Evolutionary conservation across 73 alveolate species (phyloP), one percentile per base, ranked within the genome.

Genomic region (Paraurostyla sp.): DNA sequence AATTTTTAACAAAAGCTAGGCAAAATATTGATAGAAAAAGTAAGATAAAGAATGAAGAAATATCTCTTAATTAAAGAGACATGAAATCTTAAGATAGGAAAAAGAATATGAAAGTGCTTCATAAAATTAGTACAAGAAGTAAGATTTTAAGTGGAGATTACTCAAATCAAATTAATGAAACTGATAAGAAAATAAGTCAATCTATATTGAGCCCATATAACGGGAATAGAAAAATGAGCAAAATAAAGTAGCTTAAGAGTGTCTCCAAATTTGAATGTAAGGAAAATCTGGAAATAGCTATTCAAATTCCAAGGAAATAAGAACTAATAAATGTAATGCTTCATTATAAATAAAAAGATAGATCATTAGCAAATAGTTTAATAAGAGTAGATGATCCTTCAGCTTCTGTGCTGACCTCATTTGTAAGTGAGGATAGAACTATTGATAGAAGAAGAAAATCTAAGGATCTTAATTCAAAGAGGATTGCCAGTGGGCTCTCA

Each of bases 321-420:
- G 13, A 9, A 38, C 40, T 1, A 40, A 6, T 18, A 65, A 33
- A 15, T 35, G 41, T 18, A 33, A 38, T 65, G 30, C 11, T 18
- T 13, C 69, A 52, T 13, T 52, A n/a, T 13, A 52, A 52, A 16
- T 65, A 56, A 35, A 32, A 40, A 36, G 82, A 65, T 0, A 65
- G 58, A 40, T 35, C 6, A 38, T 38, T 38, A 22, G 82, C 82
- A 15, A 32, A 65, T 65, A 65, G 82, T 38, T 65, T 65, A 30
- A 40, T 65, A 36, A 65, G 82, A 65, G 58, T 36, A 38, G 82
- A 65, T 65, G 82, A 65, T n/a, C n/a, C n/a, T 38, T 13, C 69
- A 20, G 23, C 7, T 6, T 38, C 6, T 7, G 7, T 38, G 4
- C 38, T 65, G 9, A 65, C 35, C 25, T 65, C 82, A 65, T 65